Base-by-base conservation (phyloP, 2,329 filamentous ascomycete species). In the Arthrinium phaeospermum region DNA sequence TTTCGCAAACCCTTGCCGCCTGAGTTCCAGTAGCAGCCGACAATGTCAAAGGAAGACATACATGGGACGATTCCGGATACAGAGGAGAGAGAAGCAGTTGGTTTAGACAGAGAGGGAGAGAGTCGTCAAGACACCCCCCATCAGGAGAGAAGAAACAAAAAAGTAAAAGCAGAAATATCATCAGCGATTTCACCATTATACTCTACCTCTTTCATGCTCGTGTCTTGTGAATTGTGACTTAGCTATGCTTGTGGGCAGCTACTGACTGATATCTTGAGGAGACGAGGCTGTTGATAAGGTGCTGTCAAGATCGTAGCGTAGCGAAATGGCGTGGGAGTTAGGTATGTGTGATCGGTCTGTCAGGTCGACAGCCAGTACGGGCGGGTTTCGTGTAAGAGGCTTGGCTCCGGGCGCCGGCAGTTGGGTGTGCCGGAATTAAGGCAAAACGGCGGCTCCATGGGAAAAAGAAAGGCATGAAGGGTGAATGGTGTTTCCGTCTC, bases 131-230 rank as follows among this genome's bases (percentile, higher is more conserved):
- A 49, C 7, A 49, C 19, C 22, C 46, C 46, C 16, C 19, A 47
- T 7, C n/a, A 49, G 6, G n/a, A 47, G 19, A 67, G 27, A 37
- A 47, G 67, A 30, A 46, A 47, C n/a, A 49, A 69, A 69, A 69
- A 69, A 49, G 67, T 46, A 49, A 49, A 69, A 49, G 64, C 7
- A 47, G 44, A 37, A 69, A 69, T 46, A 49, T 49, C 45, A 69
- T 34, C 67, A 69, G 67, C 67, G 57, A 64, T 64, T 61, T 64
- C 57, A 41, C 53, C 8, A 64, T 22, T 22, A 41, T 64, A n/a
- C 57, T n/a, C 16, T 37, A 16, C 24, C 51, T 57, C 14, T 34
- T 19, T 37, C 5, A 12, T 61, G 19, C 30, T 22, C 30, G 22
- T 14, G 12, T 34, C 34, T 10, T 24, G 34, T 61, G 53, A 57